Evolutionary conservation across 2,329 filamentous ascomycete genomes (phyloP), one percentile per base, ranked within the genome.

Genomic region (Trichophyton verrucosum): DNA sequence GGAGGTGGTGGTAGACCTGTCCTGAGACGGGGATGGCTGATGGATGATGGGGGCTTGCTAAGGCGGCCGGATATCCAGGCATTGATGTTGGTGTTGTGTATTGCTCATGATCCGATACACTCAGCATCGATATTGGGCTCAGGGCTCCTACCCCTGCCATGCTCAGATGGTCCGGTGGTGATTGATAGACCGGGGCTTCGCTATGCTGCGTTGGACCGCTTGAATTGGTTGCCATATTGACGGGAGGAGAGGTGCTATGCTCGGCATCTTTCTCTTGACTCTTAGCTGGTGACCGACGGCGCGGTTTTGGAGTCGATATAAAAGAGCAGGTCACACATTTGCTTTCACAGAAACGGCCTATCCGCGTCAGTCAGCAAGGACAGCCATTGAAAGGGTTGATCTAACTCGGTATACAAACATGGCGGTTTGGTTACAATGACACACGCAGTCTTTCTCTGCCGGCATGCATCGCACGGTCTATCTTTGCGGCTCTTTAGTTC

Each of bases 401-500:
- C 1, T 44, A 20, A 24, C 15, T 11, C 20, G 13, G 30, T n/a
- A 7, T 33, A 44, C 56, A 15, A 42, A 58, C 56, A 58, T 58
- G 56, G 56, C 7, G 56, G 56, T 46, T 58, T 42, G 17, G 56
- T 58, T 20, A 58, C 36, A 27, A 58, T 58, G 38, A 58, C 56
- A 58, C 56, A 58, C 2, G 56, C 56, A 15, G 56, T 58, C 30
- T 58, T 58, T 13, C 56, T 58, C 38, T 58, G 40, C 0, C 56
- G 56, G 17, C 56, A 58, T 5, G 56, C 56, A 44, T 58, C 56
- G 20, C 56, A 58, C 38, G 56, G 56, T 38, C 56, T 58, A 24
- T 58, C 56, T 20, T 58, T 58, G 36, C 56, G 56, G 40, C 56
- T 58, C 36, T 58, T 58, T 15, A 58, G 30, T 9, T 58, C 56